Evolutionary conservation across 2,329 filamentous ascomycete species (phyloP).

Genomic region (Monosporascus sp.): DNA sequence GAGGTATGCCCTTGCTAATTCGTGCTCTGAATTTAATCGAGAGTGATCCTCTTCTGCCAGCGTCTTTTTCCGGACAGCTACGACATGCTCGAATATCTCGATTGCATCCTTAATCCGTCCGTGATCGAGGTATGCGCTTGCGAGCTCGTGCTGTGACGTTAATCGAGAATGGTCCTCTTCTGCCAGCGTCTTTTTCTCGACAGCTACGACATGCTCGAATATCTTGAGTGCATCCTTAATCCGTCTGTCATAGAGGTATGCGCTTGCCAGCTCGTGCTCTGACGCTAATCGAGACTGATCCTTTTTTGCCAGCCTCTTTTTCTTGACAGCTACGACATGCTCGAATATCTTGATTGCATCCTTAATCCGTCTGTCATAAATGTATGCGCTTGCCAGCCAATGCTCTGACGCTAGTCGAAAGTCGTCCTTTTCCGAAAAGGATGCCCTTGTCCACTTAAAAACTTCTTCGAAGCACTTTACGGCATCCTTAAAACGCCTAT

Average conservation of each 20-base stretch:
- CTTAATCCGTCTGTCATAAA: no score
- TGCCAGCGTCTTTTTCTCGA: background rate
- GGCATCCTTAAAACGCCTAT: slow-evolving; percentile 7
- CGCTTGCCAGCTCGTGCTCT: background rate
- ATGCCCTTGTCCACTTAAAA: background rate
- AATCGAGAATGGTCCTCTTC: background rate
- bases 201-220: slow-evolving; percentile 4
- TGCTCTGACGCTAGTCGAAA: background rate
- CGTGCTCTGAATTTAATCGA: background rate
- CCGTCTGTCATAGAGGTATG: no score
- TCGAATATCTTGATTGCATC: slow-evolving; percentile 3
- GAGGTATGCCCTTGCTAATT: no score
- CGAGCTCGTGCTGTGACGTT: background rate
- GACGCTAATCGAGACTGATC: background rate
- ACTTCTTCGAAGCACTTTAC: background rate
- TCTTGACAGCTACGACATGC: background rate
- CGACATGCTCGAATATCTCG: slow-evolving; percentile 4
- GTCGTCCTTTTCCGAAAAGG: background rate
- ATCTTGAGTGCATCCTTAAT: background rate
- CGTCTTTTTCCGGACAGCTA: background rate
- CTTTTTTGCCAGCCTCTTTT: background rate
- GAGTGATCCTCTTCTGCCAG: background rate
- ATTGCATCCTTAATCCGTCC: no score
- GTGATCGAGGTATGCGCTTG: no score
- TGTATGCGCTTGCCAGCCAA: no score